Base-by-base conservation (phyloP, 169 alveolate species). In the Neospora caninum region DNA sequence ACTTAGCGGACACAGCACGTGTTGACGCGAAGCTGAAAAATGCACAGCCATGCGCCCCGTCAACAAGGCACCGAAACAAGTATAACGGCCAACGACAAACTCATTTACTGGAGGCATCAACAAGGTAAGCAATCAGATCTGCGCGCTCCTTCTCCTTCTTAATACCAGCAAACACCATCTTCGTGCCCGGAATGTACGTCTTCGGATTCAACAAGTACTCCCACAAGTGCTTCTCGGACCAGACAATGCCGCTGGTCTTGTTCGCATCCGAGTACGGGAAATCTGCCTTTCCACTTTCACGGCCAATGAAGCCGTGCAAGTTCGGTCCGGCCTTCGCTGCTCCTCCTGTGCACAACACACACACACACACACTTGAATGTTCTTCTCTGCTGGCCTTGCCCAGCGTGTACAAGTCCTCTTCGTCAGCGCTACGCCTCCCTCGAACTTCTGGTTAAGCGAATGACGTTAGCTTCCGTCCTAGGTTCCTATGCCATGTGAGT, bases 101-200 rank as follows among this genome's bases (percentile, higher is more conserved):
- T 42, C 70, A 91, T 34, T 67, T 58, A n/a, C 64, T 49, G 16
- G 95, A 53, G 42, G 94, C 96, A 27, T 94, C 92, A 95, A 97
- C 98, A 94, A 98, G 97, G 95, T 97, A 98, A 34, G 99, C 99
- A 88, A 98, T 98, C 83, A 98, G 95, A 94, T 99, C 99, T 34
- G 99, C 99, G 93, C 99, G 97, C 92, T 98, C 99, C 95, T 98
- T 97, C 95, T 98, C 99, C 96, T 98, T 98, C 96, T 98, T 98
- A 86, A 99, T 96, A 34, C 99, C 99, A 34, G 99, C 99, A 92
- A 99, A 99, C 82, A 99, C 99, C 99, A 99, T 99, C 96, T 98
- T 98, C 88, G 99, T 99, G 38, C 99, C 99, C 36, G 99, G 99
- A 43, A 98, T 97, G 96, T 98, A 98, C 95, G 97, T 96, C 97